Conservation (phyloP, 371 early-diverging fungal genomes). For the Encephalitozoon romaleae region DNA sequence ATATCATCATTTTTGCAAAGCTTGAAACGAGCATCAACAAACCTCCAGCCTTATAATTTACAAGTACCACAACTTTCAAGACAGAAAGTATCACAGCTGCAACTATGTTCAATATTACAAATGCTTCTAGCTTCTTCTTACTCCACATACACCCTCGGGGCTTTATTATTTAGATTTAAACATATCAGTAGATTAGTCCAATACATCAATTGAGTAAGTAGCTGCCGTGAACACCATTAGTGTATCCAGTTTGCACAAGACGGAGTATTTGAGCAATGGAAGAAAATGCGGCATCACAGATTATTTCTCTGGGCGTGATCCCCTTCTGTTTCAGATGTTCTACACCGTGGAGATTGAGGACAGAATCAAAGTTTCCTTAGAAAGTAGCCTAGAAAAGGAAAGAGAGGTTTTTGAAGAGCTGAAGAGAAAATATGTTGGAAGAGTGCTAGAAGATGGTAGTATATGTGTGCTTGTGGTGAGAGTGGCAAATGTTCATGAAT, state of each 20-base stretch:
- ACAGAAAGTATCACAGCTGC: background rate
- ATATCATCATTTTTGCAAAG: background rate
- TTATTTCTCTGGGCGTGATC: background rate
- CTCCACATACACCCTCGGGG: background rate
- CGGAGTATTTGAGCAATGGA: background rate
- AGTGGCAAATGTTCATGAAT: constrained; percentile 4
- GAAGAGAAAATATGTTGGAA: constrained; percentile 31
- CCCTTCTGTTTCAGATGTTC: background rate
- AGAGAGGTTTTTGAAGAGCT: constrained; percentile 8
- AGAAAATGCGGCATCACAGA: background rate
- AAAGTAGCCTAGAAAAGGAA: background rate
- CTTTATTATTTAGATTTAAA: background rate
- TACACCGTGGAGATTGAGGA: constrained; percentile 34
- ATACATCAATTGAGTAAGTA: background rate
- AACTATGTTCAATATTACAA: background rate
- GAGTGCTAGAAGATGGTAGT: constrained; percentile 8
- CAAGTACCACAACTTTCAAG: background rate
- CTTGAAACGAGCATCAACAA: background rate
- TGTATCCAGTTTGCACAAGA: background rate
- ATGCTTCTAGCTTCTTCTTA: background rate
- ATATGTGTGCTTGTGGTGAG: constrained; percentile 19
- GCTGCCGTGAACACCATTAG: too few species aligned
- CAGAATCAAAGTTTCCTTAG: constrained; percentile 14
- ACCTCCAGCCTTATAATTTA: background rate
- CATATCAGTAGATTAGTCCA: background rate